phyloP scores from a whole-genome alignment of 805 yeast species.

The Starmerella bombicola region DNA sequence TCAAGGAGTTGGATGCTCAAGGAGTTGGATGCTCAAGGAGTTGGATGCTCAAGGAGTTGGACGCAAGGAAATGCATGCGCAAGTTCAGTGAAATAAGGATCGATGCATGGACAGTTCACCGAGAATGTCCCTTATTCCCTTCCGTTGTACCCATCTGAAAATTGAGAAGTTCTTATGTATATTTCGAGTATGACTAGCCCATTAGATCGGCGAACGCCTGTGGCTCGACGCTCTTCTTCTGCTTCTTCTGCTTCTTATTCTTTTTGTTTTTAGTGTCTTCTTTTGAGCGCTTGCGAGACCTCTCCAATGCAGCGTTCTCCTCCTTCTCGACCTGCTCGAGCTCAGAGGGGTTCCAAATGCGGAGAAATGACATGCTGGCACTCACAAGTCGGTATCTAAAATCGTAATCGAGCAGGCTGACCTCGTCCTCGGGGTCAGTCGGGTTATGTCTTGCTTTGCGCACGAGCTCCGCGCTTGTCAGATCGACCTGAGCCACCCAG shows the following conservation, averaged over 20 bases:
- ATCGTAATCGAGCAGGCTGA: conserved; percentile 64
- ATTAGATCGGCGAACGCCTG: conserved; percentile 15
- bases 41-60: too few species aligned
- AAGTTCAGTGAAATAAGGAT: too few species aligned
- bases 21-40: too few species aligned
- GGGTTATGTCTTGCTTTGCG: conserved; percentile 55
- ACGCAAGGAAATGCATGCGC: too few species aligned
- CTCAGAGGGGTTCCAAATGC: conserved; percentile 48
- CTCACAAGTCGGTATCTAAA: conserved; percentile 64
- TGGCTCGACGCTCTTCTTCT: not conserved
- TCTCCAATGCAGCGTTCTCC: conserved; percentile 8
- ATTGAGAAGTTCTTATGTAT: too few species aligned
- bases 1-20: too few species aligned
- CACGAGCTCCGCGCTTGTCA: conserved; percentile 47
- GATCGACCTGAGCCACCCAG: conserved; percentile 51
- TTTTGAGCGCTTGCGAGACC: not conserved
- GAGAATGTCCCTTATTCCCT: too few species aligned
- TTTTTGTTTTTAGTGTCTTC: not conserved
- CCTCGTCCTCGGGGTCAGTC: conserved; percentile 47
- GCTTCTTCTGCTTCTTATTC: conserved; percentile 9
- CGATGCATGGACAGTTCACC: too few species aligned
- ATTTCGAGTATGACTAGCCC: too few species aligned
- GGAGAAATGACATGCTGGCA: conserved; percentile 72
- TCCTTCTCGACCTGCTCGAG: conserved; percentile 8
- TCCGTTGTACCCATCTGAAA: too few species aligned